phyloP scores from a whole-genome alignment of 2,329 filamentous ascomycete species.

The Diaporthe citri region DNA sequence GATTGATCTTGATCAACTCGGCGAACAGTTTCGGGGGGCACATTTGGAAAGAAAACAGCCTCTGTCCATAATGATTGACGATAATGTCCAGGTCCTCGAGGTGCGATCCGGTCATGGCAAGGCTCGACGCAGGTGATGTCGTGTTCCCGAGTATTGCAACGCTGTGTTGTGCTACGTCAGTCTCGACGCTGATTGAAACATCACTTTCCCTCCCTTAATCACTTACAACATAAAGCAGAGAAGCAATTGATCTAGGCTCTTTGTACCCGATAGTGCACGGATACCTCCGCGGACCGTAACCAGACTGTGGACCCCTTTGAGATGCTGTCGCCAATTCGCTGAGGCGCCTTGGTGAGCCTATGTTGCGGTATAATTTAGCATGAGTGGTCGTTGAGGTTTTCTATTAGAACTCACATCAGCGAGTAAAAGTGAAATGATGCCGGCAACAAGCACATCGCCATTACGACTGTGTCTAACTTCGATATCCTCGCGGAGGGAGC shows the following conservation, averaged over 20 bases:
- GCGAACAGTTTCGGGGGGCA: constrained; percentile 50
- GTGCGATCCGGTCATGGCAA: constrained; percentile 45
- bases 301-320: constrained; percentile 50
- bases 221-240: constrained; percentile 47
- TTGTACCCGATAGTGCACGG: constrained; percentile 40
- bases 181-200: background rate
- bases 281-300: constrained; percentile 52
- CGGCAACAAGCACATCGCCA: background rate
- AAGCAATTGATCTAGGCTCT: constrained; percentile 41
- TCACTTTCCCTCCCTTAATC: no score
- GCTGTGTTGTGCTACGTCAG: constrained; percentile 43
- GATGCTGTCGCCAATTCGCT: constrained; percentile 51
- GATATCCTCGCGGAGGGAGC: background rate
- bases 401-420: background rate
- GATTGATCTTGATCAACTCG: constrained; percentile 52
- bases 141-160: constrained; percentile 51
- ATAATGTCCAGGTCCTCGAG: constrained; percentile 47
- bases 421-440: background rate
- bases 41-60: constrained; percentile 45
- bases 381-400: background rate
- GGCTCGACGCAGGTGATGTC: constrained; percentile 50
- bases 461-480: background rate
- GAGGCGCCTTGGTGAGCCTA: constrained; percentile 49
- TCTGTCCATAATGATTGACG: constrained; percentile 42
- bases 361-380: background rate